These are phyloP conservation scores for Colletotrichum sp. DNA, from an alignment of 2,329 filamentous ascomycete genomes.

Conservation along the genomic window DNA sequence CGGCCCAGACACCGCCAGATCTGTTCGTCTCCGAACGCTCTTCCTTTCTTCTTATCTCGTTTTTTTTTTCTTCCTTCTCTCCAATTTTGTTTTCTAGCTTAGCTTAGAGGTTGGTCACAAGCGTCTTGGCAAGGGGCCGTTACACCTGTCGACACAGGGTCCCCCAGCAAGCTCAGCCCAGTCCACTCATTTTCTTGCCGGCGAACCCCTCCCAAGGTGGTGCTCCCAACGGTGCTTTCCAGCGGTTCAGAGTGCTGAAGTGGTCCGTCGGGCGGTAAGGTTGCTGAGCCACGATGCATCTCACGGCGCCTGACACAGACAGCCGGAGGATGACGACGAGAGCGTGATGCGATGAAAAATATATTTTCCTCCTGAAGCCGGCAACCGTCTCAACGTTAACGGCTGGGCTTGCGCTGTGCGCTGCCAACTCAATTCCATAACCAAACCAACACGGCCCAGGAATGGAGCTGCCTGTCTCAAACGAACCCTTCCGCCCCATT, in stretches of 20 bases:
- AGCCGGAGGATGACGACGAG: neutral
- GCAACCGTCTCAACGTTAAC: neutral
- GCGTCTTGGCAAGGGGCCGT: conserved; percentile 1
- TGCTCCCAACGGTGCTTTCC: neutral
- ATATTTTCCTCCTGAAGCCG: neutral
- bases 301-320: neutral
- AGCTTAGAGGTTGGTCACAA: neutral
- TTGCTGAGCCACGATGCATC: neutral
- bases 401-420: neutral
- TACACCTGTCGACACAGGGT: neutral
- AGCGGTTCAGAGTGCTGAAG: neutral
- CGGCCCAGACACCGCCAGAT: neutral
- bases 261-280: neutral
- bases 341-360: neutral
- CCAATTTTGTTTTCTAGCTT: neutral
- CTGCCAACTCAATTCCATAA: neutral
- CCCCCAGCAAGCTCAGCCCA: neutral
- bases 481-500: neutral
- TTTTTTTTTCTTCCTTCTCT: neutral
- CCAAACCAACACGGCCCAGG: neutral
- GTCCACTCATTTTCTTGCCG: neutral
- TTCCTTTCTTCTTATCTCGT: neutral
- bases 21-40: neutral
- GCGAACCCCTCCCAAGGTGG: neutral
- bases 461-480: conserved; percentile 1